phyloP scores from a whole-genome alignment of 371 early-diverging fungal genomes.

The Smittium mucronatum region DNA sequence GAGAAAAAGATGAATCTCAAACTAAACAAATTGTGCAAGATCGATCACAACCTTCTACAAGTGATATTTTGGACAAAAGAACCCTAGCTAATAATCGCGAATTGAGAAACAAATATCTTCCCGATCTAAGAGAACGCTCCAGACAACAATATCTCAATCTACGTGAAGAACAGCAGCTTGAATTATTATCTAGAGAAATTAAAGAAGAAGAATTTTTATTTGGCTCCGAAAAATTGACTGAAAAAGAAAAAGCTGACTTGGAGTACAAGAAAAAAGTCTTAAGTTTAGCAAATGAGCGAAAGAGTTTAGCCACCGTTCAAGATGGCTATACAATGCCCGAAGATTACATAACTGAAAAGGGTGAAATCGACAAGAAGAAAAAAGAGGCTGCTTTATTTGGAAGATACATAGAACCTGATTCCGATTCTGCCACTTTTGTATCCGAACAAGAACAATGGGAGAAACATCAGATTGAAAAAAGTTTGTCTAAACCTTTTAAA shows the following conservation, averaged over 20 bases:
- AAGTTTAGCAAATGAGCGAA: conserved; percentile 67
- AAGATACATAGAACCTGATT: conserved; percentile 64
- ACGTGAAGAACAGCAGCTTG: conserved; percentile 71
- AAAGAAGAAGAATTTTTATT: conserved; percentile 82
- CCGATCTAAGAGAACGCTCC: conserved; percentile 64
- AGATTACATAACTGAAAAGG: conserved; percentile 83
- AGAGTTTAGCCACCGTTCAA: conserved; percentile 52
- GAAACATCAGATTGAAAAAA: conserved; percentile 59
- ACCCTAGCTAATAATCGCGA: conserved; percentile 71
- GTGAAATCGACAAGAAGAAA: conserved; percentile 84
- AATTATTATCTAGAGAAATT: conserved; percentile 59
- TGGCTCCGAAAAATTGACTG: conserved; percentile 55
- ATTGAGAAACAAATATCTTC: conserved; percentile 41
- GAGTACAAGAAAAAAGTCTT: conserved; percentile 75
- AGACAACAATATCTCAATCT: conserved; percentile 81
- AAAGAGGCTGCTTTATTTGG: conserved; percentile 73
- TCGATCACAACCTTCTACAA: conserved; percentile 54
- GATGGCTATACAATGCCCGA: conserved; percentile 92
- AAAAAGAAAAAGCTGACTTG: conserved; percentile 55
- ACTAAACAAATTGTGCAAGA: conserved; percentile 60
- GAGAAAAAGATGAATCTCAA: conserved; percentile 66
- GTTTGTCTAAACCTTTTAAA: conserved; percentile 33
- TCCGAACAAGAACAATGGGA: conserved; percentile 94
- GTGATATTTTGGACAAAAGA: conserved; percentile 54
- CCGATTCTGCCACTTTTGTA: conserved; percentile 41